A percentile compares a stretch with the other conserved stretches of the same genome.
Evolutionary conservation across 306 rosid species (phyloP).

Genomic region (Senna siamea): DNA sequence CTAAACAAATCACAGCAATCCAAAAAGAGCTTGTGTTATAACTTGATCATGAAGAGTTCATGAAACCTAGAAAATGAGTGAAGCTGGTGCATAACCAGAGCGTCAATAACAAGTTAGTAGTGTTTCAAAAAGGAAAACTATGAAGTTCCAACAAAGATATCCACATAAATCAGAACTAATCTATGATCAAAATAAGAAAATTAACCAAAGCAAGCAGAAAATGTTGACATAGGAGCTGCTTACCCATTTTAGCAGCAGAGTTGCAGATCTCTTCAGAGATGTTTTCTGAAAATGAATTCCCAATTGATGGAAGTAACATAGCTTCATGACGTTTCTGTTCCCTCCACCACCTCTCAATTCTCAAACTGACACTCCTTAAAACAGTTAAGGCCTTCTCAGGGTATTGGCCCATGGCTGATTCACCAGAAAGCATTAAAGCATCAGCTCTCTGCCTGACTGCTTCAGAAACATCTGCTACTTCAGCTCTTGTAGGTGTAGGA

Average conservation of each 20-base stretch:
- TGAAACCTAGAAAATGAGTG: slow-evolving; percentile 1
- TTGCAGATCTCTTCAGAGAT: slow-evolving; percentile 94
- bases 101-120: neutral
- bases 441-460: slow-evolving; percentile 99
- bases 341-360: slow-evolving; percentile 99
- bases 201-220: slow-evolving; percentile 19
- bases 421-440: slow-evolving; percentile 99
- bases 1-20: slow-evolving; percentile 2
- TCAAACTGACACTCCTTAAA: slow-evolving; percentile 92
- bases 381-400: slow-evolving; percentile 96
- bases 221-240: slow-evolving; percentile 41
- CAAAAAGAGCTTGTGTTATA: neutral
- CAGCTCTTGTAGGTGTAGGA: slow-evolving; percentile 98
- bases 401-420: slow-evolving; percentile 99
- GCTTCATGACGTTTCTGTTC: slow-evolving; percentile 90
- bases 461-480: slow-evolving; percentile 99
- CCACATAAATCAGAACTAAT: neutral
- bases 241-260: slow-evolving; percentile 99
- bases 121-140: slow-evolving; percentile 36
- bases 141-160: neutral
- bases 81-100: slow-evolving; percentile 15
- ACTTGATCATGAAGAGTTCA: slow-evolving; percentile 5
- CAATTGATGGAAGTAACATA: slow-evolving; percentile 73
- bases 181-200: slow-evolving; percentile 4
- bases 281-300: slow-evolving; percentile 75